Conservation (phyloP, 805 yeast species). For the Metschnikowia gruessii region DNA sequence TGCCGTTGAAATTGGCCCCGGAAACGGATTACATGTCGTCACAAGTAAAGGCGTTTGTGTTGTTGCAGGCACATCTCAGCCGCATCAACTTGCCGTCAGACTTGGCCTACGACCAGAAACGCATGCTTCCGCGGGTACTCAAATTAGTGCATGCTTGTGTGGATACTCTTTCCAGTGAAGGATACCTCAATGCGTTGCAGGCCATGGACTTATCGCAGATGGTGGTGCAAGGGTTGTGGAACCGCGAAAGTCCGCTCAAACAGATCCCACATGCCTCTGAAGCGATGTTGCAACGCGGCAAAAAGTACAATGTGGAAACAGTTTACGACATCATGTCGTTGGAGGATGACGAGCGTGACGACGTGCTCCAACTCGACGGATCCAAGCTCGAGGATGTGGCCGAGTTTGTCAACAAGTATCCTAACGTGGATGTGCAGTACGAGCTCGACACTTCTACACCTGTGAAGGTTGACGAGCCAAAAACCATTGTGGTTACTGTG, state of each 20-base stretch:
- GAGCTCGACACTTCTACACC: conserved; percentile 41
- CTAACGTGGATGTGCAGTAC: conserved; percentile 72
- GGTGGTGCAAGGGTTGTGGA: conserved; percentile 87
- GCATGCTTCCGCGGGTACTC: conserved; percentile 48
- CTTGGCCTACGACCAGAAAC: conserved; percentile 52
- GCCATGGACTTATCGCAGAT: conserved; percentile 89
- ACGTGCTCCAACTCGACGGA: conserved; percentile 51
- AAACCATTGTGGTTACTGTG: conserved; percentile 46
- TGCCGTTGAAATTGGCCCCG: conserved; percentile 56
- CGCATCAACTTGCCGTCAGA: conserved; percentile 63
- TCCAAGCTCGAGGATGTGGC: conserved; percentile 65
- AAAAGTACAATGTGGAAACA: conserved; percentile 54
- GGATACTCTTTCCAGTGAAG: conserved; percentile 78
- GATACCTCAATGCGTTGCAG: conserved; percentile 68
- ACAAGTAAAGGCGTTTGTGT: conserved; percentile 64
- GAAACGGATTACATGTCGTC: conserved; percentile 48
- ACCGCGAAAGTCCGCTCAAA: conserved; percentile 67
- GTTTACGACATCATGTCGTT: conserved; percentile 77
- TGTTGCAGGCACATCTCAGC: conserved; percentile 80
- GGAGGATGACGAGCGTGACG: conserved; percentile 73
- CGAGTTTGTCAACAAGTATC: conserved; percentile 83
- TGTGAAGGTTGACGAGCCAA: conserved; percentile 48
- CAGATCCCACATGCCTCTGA: conserved; percentile 72
- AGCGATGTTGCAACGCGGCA: conserved; percentile 53
- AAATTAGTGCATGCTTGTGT: conserved; percentile 62